Evolutionary conservation across 73 alveolate genomes (phyloP).

Genomic region (Blepharisma stoltei): DNA sequence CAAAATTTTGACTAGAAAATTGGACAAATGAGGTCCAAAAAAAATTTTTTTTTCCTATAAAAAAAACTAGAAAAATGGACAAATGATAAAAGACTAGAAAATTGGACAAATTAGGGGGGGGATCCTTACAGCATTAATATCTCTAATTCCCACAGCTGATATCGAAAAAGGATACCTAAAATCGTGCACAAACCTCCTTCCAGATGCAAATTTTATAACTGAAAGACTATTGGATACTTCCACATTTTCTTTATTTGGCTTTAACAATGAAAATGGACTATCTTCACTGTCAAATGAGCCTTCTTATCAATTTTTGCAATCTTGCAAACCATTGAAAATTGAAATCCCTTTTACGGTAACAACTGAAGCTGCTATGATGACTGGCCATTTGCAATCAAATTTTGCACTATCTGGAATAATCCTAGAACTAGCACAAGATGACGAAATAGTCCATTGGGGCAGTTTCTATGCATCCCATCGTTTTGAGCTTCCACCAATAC

Average conservation of each 20-base stretch:
- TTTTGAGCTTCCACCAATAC: conserved; percentile 8
- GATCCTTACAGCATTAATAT: background rate
- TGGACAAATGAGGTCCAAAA: too few species aligned
- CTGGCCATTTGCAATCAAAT: background rate
- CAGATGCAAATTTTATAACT: background rate
- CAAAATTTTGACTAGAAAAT: too few species aligned
- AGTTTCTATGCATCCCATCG: background rate
- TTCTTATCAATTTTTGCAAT: background rate
- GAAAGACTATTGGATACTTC: conserved; percentile 5
- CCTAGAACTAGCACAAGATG: background rate
- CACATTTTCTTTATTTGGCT: background rate
- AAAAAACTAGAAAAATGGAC: too few species aligned
- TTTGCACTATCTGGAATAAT: conserved; percentile 8
- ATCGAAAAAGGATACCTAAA: background rate
- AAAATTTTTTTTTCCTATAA: too few species aligned
- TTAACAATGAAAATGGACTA: background rate
- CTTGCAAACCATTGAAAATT: background rate
- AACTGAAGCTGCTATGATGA: conserved; percentile 6
- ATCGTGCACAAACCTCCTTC: background rate
- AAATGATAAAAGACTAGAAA: too few species aligned
- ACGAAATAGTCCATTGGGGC: conserved; percentile 20
- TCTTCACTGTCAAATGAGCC: background rate
- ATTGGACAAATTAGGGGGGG: too few species aligned
- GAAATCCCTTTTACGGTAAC: background rate
- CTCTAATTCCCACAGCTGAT: background rate